These are phyloP conservation scores for Solanum hybrid DNA, from an alignment of 305 asterid species.

Conservation along the genomic window DNA sequence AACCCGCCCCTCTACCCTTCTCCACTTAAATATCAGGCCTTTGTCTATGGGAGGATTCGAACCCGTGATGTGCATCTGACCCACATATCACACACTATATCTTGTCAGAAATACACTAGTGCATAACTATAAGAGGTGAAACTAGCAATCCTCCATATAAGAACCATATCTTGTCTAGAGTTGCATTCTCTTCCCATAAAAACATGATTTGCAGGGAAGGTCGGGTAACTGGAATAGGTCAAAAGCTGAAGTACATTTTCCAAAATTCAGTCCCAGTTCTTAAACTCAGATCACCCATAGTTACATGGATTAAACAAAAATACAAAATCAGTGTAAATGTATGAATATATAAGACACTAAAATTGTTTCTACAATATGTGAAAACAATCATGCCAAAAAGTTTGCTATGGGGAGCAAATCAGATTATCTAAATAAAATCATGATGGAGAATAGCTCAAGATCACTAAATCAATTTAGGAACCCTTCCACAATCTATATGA, in stretches of 20 bases:
- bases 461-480: not conserved
- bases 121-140: not conserved
- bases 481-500: not conserved
- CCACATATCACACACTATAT: not conserved
- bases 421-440: not conserved
- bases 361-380: not conserved
- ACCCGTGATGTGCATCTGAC: not conserved
- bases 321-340: not conserved
- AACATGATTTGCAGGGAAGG: not conserved
- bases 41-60: not conserved
- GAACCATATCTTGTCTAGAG: not conserved
- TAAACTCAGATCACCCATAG: not conserved
- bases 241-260: not conserved
- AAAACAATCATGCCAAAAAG: not conserved
- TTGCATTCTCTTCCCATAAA: not conserved
- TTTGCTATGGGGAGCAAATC: not conserved
- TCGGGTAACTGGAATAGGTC: not conserved
- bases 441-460: not conserved
- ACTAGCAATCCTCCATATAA: not conserved
- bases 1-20: not conserved
- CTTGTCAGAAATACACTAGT: not conserved
- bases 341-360: not conserved
- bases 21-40: not conserved
- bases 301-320: not conserved
- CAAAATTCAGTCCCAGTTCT: not conserved